Base-by-base conservation (phyloP, 1,139 yeast genomes). In the Candida sp. region DNA sequence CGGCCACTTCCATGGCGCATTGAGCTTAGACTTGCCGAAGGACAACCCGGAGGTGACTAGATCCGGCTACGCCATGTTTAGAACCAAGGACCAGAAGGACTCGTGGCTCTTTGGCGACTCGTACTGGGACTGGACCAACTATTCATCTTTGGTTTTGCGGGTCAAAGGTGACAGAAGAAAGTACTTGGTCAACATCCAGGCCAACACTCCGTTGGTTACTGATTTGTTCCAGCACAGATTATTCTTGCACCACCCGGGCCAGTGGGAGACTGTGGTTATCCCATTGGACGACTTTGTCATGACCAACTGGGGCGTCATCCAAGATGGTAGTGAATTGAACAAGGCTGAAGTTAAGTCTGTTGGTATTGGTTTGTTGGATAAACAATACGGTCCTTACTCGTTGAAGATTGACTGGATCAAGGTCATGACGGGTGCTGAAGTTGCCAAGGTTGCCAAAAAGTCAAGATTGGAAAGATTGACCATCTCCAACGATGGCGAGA, bases 41-140 rank as follows among this genome's bases (percentile, higher is more conserved):
- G 82, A 84, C 56, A 77, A 82, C 44, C 91, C 92, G 0, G 87
- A 84, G 48, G 81, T 88, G 38, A 80, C 86, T 17, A 77, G 88
- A 47, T 82, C 90, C 5, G 97, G 97, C 1, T 90, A 90, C 70
- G 92, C 96, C 46, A 89, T 90, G 96, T 88, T 89, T 69, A 80
- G 96, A 56, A 89, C 96, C 2, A 79, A 75, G 57, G 90, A 88
- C 63, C 84, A 80, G 58, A 75, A 64, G 66, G 83, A 70, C 64
- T 77, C 73, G 60, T 80, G 78, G 84, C 69, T 67, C 52, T 73
- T 68, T 42, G 78, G 80, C 8, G 71, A 77, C 50, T 67, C 69
- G 39, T 80, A 69, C 61, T 83, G 88, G 88, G 88, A 87, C 63
- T 85, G 90, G 90, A 75, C 81, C 35, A 69, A 70, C 47, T 83